These are phyloP conservation scores for Serpula lacrymans DNA, from an alignment of 768 basidiomycete species.

Conservation along the genomic window DNA sequence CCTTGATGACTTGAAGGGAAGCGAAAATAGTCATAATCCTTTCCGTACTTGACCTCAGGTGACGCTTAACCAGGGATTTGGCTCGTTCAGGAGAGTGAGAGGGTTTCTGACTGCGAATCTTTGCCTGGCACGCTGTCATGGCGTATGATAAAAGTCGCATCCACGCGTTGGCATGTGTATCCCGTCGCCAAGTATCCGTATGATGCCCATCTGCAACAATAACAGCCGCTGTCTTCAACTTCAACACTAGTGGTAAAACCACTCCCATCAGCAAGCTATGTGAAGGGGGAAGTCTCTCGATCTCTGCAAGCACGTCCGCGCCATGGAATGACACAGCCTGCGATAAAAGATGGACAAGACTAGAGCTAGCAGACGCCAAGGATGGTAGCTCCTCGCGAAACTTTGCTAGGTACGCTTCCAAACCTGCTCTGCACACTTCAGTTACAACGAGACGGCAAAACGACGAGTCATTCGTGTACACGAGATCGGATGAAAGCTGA, in stretches of 20 bases:
- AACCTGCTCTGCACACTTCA: constrained; percentile 42
- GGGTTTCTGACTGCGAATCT: constrained; percentile 20
- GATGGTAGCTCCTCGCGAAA: constrained; percentile 38
- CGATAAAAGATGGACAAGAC: constrained; percentile 38
- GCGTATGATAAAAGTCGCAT: constrained; percentile 57
- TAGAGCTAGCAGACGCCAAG: constrained; percentile 32
- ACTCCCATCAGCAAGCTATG: constrained; percentile 62
- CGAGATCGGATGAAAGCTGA: constrained; percentile 39
- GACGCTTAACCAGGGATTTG: constrained; percentile 40
- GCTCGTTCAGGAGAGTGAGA: constrained; percentile 35
- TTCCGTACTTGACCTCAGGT: constrained; percentile 14
- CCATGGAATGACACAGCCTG: constrained; percentile 47
- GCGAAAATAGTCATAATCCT: constrained; percentile 35
- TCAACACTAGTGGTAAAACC: constrained; percentile 57
- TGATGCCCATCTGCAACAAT: constrained; percentile 38
- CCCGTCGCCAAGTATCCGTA: constrained; percentile 45
- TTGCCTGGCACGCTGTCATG: constrained; percentile 47
- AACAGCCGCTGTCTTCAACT: constrained; percentile 48
- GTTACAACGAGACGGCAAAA: constrained; percentile 48
- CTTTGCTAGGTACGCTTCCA: constrained; percentile 46
- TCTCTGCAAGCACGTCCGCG: constrained; percentile 48
- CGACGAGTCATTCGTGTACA: constrained; percentile 47
- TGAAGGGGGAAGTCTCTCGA: constrained; percentile 54
- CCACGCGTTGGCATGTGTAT: constrained; percentile 50
- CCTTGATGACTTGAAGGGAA: constrained; percentile 65